Percentiles rank a stretch among this genome's conserved stretches.
These are phyloP conservation scores for Cylindrotheca fusiformis DNA, from an alignment of 108 stramenopile species.

Conservation along the genomic window DNA sequence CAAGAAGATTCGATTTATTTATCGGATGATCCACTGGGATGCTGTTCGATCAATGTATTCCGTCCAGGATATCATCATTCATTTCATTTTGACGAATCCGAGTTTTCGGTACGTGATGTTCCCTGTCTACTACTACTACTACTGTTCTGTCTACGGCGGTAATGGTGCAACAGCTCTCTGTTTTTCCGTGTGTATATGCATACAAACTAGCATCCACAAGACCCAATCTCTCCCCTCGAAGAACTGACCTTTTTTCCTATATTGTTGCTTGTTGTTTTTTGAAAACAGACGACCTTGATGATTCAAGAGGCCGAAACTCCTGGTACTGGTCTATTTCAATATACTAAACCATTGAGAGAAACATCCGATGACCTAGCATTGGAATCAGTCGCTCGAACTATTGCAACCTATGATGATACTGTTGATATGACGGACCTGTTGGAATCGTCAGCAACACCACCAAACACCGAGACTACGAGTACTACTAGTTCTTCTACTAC, in stretches of 20 bases:
- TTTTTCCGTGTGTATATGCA: too few species aligned
- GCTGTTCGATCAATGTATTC: slow-evolving; percentile 51
- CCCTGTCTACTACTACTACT: neutral
- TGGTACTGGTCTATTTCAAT: slow-evolving; percentile 43
- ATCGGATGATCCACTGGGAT: slow-evolving; percentile 45
- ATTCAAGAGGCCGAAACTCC: slow-evolving; percentile 30
- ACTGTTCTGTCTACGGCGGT: too few species aligned
- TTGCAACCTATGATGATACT: slow-evolving; percentile 13
- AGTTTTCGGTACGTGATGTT: slow-evolving; percentile 29
- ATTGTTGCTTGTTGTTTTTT: too few species aligned
- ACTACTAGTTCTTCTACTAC: neutral
- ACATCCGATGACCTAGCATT: slow-evolving; percentile 16
- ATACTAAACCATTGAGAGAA: slow-evolving; percentile 39
- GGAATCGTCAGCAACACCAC: neutral
- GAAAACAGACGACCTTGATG: slow-evolving; percentile 37
- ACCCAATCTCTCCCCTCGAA: too few species aligned
- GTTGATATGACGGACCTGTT: neutral
- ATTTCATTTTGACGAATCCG: slow-evolving; percentile 55
- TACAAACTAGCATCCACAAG: too few species aligned
- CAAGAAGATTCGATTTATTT: slow-evolving; percentile 23
- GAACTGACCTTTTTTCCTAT: too few species aligned
- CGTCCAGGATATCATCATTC: slow-evolving; percentile 31
- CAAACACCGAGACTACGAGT: neutral
- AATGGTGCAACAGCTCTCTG: too few species aligned
- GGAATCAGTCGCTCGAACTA: slow-evolving; percentile 7